phyloP scores from a whole-genome alignment of 257 asterid species.

The Gentiana macrophylla region DNA sequence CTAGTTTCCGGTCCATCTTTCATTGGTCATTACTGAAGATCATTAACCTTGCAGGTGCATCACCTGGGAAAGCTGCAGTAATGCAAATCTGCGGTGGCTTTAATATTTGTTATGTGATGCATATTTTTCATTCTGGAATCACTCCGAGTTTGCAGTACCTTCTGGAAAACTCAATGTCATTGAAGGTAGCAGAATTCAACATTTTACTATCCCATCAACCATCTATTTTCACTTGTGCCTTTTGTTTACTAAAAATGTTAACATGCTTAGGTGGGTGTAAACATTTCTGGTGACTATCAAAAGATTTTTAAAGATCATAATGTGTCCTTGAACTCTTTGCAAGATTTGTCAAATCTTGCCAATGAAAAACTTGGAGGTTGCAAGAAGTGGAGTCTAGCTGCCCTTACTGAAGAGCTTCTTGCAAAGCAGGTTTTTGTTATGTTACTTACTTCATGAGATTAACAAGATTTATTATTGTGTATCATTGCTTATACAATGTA shows the following conservation, averaged over 20 bases:
- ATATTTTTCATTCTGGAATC: slow-evolving; percentile 69
- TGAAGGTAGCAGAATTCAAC: slow-evolving; percentile 41
- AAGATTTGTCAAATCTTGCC: slow-evolving; percentile 64
- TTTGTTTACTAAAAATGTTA: background rate
- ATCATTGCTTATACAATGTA: no score
- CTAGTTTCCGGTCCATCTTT: no score
- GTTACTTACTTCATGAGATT: slow-evolving; percentile 1
- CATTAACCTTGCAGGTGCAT: slow-evolving; percentile 40
- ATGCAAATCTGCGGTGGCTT: slow-evolving; percentile 79
- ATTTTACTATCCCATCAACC: background rate
- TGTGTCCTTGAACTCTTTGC: slow-evolving; percentile 41
- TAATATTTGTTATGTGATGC: slow-evolving; percentile 57
- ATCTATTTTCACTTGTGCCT: background rate
- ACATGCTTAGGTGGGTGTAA: slow-evolving; percentile 61
- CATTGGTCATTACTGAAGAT: slow-evolving; percentile 11
- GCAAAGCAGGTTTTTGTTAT: slow-evolving; percentile 54
- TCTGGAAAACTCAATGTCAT: slow-evolving; percentile 53
- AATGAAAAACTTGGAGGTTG: slow-evolving; percentile 53
- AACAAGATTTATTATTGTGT: no score
- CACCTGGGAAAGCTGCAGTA: slow-evolving; percentile 86
- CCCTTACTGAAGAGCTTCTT: slow-evolving; percentile 52
- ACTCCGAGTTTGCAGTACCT: slow-evolving; percentile 50
- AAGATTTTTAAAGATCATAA: slow-evolving; percentile 51
- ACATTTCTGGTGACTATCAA: slow-evolving; percentile 55
- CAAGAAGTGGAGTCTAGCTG: slow-evolving; percentile 77